Conservation (phyloP, 1,139 yeast genomes). For the Yamadazyma siamensis region DNA sequence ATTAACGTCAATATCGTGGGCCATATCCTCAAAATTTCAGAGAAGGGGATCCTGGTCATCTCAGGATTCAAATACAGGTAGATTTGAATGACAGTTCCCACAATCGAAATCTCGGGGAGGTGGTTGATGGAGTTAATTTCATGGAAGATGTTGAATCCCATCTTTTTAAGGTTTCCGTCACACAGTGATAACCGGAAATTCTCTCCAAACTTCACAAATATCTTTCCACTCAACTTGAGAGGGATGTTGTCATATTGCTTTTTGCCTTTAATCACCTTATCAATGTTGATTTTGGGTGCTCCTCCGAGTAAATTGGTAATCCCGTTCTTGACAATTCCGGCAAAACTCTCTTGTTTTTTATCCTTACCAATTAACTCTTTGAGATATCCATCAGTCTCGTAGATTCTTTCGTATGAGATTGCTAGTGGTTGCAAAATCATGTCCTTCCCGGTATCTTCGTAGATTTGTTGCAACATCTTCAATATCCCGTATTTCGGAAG, state of each 20-base stretch:
- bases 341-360: constrained; percentile 47
- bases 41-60: constrained; percentile 18
- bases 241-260: constrained; percentile 9
- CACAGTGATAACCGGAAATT: constrained; percentile 22
- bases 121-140: constrained; percentile 35
- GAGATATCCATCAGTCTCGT: constrained; percentile 62
- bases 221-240: constrained; percentile 31
- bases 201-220: constrained; percentile 37
- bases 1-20: constrained; percentile 17
- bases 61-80: constrained; percentile 20
- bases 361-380: constrained; percentile 60
- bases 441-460: constrained; percentile 40
- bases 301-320: constrained; percentile 21
- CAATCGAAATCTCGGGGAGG: constrained; percentile 37
- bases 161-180: constrained; percentile 33
- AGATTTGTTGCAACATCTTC: constrained; percentile 47
- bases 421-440: constrained; percentile 54
- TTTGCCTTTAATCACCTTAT: constrained; percentile 12
- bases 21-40: constrained; percentile 24
- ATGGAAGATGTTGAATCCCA: constrained; percentile 42
- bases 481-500: constrained; percentile 66
- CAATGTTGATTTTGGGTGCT: constrained; percentile 12
- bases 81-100: constrained; percentile 37
- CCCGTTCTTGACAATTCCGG: constrained; percentile 35
- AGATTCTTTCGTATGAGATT: constrained; percentile 64